phyloP scores from a whole-genome alignment of 306 rosid genomes.

The Rubus parviflorus region DNA sequence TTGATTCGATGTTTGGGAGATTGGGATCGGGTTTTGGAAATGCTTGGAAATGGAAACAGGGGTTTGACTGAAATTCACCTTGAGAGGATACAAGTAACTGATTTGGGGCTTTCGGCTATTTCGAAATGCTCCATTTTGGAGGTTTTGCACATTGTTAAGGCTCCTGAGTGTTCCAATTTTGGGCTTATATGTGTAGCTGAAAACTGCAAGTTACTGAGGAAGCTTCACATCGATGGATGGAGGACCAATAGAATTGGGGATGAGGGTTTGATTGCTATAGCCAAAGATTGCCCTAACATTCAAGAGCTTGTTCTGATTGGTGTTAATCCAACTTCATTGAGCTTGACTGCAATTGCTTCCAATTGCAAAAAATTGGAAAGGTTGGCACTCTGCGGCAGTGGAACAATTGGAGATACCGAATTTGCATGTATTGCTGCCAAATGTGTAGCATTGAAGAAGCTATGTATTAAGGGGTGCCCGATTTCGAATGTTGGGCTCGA shows the following conservation, averaged over 20 bases:
- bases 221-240: conserved; percentile 91
- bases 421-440: conserved; percentile 70
- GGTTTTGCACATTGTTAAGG: conserved; percentile 62
- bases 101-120: conserved; percentile 63
- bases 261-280: conserved; percentile 63
- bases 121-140: conserved; percentile 58
- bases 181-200: conserved; percentile 64
- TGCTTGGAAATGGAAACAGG: conserved; percentile 36
- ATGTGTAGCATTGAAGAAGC: conserved; percentile 69
- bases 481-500: conserved; percentile 66
- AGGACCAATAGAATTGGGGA: conserved; percentile 73
- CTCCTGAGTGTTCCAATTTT: conserved; percentile 60
- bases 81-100: conserved; percentile 79
- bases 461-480: conserved; percentile 84
- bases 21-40: conserved; percentile 66
- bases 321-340: conserved; percentile 54
- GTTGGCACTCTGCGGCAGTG: conserved; percentile 78
- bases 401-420: conserved; percentile 67
- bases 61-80: conserved; percentile 63
- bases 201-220: conserved; percentile 59
- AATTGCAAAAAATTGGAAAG: conserved; percentile 66
- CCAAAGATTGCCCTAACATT: conserved; percentile 54
- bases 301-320: conserved; percentile 85
- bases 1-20: conserved; percentile 72
- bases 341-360: conserved; percentile 56